These are phyloP conservation scores for Cytidiella melzeri DNA, from an alignment of 768 basidiomycete genomes.

Conservation along the genomic window DNA sequence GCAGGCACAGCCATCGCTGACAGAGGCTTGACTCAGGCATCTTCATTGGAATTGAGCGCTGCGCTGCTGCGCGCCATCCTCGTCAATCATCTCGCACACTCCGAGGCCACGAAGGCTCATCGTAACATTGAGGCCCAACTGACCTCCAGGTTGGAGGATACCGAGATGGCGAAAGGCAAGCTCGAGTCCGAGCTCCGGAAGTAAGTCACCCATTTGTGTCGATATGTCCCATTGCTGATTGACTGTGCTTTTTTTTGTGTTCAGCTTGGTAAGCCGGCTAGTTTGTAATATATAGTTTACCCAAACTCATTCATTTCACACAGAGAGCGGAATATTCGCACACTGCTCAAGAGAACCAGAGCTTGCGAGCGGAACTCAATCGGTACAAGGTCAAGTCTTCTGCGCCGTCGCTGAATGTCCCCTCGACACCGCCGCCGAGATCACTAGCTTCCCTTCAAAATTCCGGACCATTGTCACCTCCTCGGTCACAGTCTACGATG, in stretches of 20 bases:
- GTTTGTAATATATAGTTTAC: constrained; percentile 9
- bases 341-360: constrained; percentile 68
- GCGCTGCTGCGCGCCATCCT: constrained; percentile 78
- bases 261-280: constrained; percentile 45
- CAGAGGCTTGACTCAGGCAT: constrained; percentile 34
- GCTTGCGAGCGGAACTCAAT: constrained; percentile 59
- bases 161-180: constrained; percentile 49
- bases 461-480: constrained; percentile 17
- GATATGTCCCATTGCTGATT: constrained; percentile 9
- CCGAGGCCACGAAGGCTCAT: constrained; percentile 64
- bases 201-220: constrained; percentile 37
- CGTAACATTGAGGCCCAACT: constrained; percentile 56
- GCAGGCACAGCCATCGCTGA: neutral
- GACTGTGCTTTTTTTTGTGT: constrained; percentile 16
- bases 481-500: constrained; percentile 21
- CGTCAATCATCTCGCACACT: constrained; percentile 76
- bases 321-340: constrained; percentile 57
- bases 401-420: constrained; percentile 26
- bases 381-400: constrained; percentile 45
- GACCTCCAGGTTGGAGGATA: constrained; percentile 61
- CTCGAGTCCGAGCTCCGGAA: constrained; percentile 67
- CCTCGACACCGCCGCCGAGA: constrained; percentile 23
- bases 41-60: constrained; percentile 69
- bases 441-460: constrained; percentile 14
- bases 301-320: constrained; percentile 15